Evolutionary conservation across 371 early-diverging fungal species (phyloP).

Genomic region (Mucor racemosus): DNA sequence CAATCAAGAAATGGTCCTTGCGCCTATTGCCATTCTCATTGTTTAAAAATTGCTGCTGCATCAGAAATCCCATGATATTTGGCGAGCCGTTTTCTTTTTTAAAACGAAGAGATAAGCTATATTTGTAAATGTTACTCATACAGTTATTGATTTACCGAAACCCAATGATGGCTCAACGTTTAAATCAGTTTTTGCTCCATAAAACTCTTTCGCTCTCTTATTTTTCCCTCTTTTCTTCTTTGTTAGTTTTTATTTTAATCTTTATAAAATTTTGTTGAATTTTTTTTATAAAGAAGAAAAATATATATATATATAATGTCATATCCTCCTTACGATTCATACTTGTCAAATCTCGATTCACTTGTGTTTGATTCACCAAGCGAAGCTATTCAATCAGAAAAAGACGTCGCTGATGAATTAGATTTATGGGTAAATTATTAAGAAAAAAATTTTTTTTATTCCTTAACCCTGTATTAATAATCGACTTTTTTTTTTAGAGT

Average conservation of each 20-base stretch:
- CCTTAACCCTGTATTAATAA: conserved; percentile 1
- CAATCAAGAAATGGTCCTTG: no score
- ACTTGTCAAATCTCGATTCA: conserved; percentile 40
- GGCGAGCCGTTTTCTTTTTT: no score
- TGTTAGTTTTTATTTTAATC: neutral
- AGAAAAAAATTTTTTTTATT: conserved; percentile 16
- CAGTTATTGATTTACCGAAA: neutral
- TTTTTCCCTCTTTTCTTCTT: conserved; percentile 1
- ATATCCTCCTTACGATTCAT: conserved; percentile 20
- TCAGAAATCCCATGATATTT: neutral
- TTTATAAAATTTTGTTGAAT: neutral
- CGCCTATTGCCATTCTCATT: no score
- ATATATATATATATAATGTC: conserved; percentile 15
- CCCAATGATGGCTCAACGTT: neutral
- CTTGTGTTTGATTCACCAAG: conserved; percentile 40
- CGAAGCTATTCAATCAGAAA: conserved; percentile 35
- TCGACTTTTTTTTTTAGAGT: conserved; percentile 39
- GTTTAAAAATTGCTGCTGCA: neutral
- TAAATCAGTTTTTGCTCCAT: neutral
- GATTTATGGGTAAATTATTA: conserved; percentile 49
- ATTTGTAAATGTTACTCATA: conserved; percentile 5
- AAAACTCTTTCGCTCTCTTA: neutral
- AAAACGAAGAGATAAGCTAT: neutral
- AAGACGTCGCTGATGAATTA: conserved; percentile 54
- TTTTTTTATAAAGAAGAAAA: neutral